Evolutionary conservation across 78 protist genomes (phyloP).

Genomic region (Bodo saltans): DNA sequence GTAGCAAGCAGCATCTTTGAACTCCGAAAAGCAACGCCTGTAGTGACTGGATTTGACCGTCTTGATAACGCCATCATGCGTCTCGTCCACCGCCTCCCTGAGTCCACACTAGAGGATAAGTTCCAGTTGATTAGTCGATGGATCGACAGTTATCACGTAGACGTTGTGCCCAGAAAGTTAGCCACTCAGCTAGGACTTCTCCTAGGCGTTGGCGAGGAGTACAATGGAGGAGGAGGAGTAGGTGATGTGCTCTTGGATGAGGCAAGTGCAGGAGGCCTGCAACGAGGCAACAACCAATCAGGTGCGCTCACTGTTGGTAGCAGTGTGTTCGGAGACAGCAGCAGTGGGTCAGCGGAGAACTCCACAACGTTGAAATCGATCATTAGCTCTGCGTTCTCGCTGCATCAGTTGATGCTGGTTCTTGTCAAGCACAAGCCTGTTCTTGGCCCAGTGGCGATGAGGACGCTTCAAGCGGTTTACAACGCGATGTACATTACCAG

Average conservation of each 20-base stretch:
- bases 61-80: neutral
- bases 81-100: neutral
- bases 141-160: neutral
- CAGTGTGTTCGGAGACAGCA: too few species aligned
- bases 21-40: too few species aligned
- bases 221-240: neutral
- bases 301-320: neutral
- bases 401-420: neutral
- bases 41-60: neutral
- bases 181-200: neutral
- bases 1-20: too few species aligned
- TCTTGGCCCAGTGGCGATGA: neutral
- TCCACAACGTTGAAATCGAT: too few species aligned
- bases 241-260: too few species aligned
- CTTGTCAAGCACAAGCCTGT: neutral
- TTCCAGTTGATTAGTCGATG: neutral
- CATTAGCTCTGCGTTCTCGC: neutral
- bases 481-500: neutral
- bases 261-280: too few species aligned
- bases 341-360: too few species aligned
- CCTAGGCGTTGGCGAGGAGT: neutral
- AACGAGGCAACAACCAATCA: too few species aligned
- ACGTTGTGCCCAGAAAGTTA: neutral
- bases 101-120: neutral
- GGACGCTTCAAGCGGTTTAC: neutral